Conservation (phyloP, 345 rosid genomes). For the Syzygium oleosum region DNA sequence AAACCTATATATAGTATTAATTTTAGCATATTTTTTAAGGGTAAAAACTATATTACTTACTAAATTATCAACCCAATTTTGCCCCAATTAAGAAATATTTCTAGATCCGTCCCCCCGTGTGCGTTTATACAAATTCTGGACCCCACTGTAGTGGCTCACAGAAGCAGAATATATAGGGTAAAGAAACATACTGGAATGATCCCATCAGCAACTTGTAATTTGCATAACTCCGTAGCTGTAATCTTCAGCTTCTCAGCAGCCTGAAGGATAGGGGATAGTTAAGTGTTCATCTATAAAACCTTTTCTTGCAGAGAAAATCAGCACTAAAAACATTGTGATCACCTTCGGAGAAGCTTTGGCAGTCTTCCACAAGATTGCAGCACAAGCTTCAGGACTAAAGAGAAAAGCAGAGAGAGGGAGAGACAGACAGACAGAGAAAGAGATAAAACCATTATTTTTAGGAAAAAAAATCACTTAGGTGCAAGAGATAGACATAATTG, state of each 20-base stretch:
- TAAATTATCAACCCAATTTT: background rate
- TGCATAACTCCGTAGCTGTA: slow-evolving; percentile 65
- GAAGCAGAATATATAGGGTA: background rate
- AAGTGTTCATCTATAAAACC: background rate
- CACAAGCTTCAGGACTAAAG: slow-evolving; percentile 94
- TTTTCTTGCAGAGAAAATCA: background rate
- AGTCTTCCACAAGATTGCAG: slow-evolving; percentile 90
- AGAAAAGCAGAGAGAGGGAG: slow-evolving; percentile 8
- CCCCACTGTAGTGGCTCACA: background rate
- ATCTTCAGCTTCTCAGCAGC: slow-evolving; percentile 93
- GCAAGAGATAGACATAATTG: background rate
- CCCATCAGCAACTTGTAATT: slow-evolving; percentile 77
- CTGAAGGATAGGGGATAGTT: slow-evolving; percentile 18
- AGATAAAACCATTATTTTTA: background rate
- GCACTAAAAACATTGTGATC: background rate
- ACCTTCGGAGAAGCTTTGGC: slow-evolving; percentile 93
- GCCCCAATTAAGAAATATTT: background rate
- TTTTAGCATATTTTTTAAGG: background rate
- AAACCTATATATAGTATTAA: background rate
- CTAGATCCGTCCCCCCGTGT: background rate
- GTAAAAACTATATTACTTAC: background rate
- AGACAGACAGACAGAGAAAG: background rate
- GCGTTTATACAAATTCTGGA: background rate
- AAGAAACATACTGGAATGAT: slow-evolving; percentile 59
- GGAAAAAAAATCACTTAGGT: background rate